These are phyloP conservation scores for Jaltomata sinuosa DNA, from an alignment of 257 asterid genomes.

Conservation along the genomic window DNA sequence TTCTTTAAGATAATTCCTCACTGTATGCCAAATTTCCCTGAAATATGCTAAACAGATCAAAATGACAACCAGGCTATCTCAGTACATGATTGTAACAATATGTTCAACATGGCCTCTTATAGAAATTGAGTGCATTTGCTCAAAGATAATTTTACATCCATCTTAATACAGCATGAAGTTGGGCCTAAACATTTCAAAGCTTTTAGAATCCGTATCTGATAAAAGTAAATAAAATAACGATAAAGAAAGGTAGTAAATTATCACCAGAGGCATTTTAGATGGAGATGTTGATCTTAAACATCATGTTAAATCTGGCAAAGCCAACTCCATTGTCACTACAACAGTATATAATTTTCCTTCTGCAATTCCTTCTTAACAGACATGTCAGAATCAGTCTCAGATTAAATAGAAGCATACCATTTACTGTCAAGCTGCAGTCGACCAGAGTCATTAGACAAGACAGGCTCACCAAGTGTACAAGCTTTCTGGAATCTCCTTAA, in stretches of 20 bases:
- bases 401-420: conserved; percentile 46
- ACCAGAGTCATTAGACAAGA: conserved; percentile 56
- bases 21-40: background rate
- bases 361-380: background rate
- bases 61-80: background rate
- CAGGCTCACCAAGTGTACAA: conserved; percentile 59
- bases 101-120: background rate
- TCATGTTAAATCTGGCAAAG: background rate
- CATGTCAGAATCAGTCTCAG: background rate
- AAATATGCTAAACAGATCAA: background rate
- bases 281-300: background rate
- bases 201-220: background rate
- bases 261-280: background rate
- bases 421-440: conserved; percentile 63
- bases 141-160: background rate
- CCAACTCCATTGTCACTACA: background rate
- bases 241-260: background rate
- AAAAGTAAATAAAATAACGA: background rate
- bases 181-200: background rate
- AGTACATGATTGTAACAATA: background rate
- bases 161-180: background rate
- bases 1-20: background rate
- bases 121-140: background rate
- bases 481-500: conserved; percentile 71
- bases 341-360: background rate